phyloP scores from a whole-genome alignment of 345 rosid genomes.

The Raphanus sativus region DNA sequence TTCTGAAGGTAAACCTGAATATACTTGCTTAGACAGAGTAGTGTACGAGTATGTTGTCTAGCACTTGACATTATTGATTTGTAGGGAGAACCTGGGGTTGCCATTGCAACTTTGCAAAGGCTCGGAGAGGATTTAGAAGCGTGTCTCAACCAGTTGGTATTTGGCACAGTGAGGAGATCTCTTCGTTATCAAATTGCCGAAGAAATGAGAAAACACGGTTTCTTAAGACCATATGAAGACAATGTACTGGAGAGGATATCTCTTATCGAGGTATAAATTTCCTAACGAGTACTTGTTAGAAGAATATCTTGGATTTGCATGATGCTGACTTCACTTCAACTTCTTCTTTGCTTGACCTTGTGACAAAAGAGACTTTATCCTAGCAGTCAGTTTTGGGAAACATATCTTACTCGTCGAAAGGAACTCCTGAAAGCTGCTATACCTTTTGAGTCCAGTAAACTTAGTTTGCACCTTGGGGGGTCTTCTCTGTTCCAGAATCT shows the following conservation, averaged over 20 bases:
- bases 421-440: conserved; percentile 38
- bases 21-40: conserved; percentile 26
- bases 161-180: conserved; percentile 86
- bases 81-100: conserved; percentile 91
- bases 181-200: conserved; percentile 73
- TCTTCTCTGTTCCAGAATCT: conserved; percentile 45
- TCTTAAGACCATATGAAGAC: conserved; percentile 71
- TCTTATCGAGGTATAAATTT: conserved; percentile 74
- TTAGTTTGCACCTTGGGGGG: conserved; percentile 51
- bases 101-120: conserved; percentile 81
- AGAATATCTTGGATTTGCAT: conserved; percentile 18
- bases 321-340: conserved; percentile 35
- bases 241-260: conserved; percentile 72
- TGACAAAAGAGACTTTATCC: conserved; percentile 88
- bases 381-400: conserved; percentile 87
- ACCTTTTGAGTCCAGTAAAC: conserved; percentile 45
- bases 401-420: conserved; percentile 61
- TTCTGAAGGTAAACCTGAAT: conserved; percentile 71
- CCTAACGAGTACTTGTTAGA: conserved; percentile 22
- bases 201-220: conserved; percentile 75
- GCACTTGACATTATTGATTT: conserved; percentile 43
- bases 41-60: conserved; percentile 28
- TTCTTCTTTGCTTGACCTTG: conserved; percentile 31
- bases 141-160: conserved; percentile 83
- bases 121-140: conserved; percentile 90